phyloP scores from a whole-genome alignment of 352 stramenopile species.

The Aphanomyces invadans region DNA sequence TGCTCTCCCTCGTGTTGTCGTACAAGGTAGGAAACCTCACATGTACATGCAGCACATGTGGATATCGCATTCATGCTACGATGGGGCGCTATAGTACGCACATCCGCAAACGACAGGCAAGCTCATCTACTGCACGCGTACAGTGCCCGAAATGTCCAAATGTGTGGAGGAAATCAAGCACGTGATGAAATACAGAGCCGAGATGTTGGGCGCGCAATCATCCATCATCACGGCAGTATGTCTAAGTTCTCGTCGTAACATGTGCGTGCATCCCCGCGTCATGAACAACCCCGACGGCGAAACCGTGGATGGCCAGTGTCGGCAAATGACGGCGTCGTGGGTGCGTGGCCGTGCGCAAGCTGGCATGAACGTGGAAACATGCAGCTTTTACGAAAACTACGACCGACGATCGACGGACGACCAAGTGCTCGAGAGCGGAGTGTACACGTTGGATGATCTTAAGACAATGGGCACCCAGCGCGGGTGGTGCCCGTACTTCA shows the following conservation, averaged over 20 bases:
- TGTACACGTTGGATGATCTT: constrained; percentile 97
- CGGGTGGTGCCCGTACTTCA: constrained; percentile 98
- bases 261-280: constrained; percentile 96
- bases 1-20: constrained; percentile 95
- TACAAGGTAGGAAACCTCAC: constrained; percentile 50
- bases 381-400: constrained; percentile 89
- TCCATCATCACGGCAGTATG: constrained; percentile 77
- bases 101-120: constrained; percentile 93
- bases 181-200: constrained; percentile 77
- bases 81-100: constrained; percentile 66
- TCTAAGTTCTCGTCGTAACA: constrained; percentile 92
- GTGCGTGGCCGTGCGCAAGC: constrained; percentile 78
- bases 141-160: constrained; percentile 98
- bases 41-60: no score
- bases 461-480: constrained; percentile 87
- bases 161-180: constrained; percentile 97
- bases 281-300: constrained; percentile 95
- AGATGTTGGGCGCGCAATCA: constrained; percentile 51
- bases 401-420: constrained; percentile 83
- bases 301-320: constrained; percentile 93
- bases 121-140: constrained; percentile 99
- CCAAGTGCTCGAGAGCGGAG: constrained; percentile 82
- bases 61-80: not conserved
- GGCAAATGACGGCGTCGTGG: constrained; percentile 97
- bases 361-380: constrained; percentile 51